Base-by-base conservation (phyloP, 2,329 filamentous ascomycete species). In the Huntiella omanensis region DNA sequence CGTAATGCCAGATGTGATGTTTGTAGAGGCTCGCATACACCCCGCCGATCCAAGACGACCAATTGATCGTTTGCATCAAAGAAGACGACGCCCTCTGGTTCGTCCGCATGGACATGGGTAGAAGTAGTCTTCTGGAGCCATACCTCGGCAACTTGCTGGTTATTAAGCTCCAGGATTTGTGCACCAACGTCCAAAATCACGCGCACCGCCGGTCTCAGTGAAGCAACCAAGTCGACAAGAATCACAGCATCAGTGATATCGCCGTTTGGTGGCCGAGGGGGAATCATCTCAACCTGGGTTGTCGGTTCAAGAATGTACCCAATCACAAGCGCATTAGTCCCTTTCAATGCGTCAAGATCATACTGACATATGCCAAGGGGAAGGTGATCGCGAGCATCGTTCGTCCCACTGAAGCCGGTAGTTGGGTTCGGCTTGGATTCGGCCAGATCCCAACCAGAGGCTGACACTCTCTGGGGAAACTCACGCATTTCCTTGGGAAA, bases 161-260 rank as follows among this genome's bases (percentile, higher is more conserved):
- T 83, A 11, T 60, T 64, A 0, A 77, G 57, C 32, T 85, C 79
- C 0, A 86, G 56, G 4, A 86, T 70, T 42, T 79, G 73, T 0
- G 81, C 80, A 0, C 81, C 80, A 0, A 81, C 78, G 51, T 86
- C 80, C 0, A 86, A 62, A 1, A 86, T 68, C 0, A 85, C 77
- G 0, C 68, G 65, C 0, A 71, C 62, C 0, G 59, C 55, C 0
- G 61, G 59, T 0, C 61, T 38, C 39, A 71, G 57, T 0, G 40
- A 40, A 0, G 60, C 55, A 0, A 80, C 60, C 3, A 64, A 55
- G 0, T 57, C 32, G 0, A 85, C 54, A 0, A 81, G 54, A 1
- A 54, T 50, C 7, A 64, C 55, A 0, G 65, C 64, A 44, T 66
- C 56, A 0, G 59, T 57, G 2, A 52, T 50, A 0, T 47, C 41